Conservation (phyloP, 2,329 filamentous ascomycete species). For the Microascus cirrosus region DNA sequence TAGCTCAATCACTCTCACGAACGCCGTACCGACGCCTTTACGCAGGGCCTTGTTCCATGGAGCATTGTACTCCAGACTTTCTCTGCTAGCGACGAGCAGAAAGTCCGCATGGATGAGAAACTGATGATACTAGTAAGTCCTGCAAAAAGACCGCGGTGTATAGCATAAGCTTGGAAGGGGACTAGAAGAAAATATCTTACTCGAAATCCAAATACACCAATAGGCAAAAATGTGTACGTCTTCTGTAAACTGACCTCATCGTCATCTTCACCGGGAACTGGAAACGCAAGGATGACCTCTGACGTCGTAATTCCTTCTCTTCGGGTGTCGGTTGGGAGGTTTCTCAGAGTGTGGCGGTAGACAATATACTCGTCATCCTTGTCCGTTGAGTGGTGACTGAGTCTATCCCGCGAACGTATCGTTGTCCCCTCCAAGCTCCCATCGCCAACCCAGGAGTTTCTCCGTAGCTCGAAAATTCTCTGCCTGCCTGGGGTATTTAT, state of each 20-base stretch:
- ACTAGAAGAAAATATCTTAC: not conserved
- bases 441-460: too few species aligned
- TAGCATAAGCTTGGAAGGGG: not conserved
- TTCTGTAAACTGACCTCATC: not conserved
- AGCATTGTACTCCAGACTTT: constrained; percentile 9
- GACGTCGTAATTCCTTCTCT: not conserved
- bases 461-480: not conserved
- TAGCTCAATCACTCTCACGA: not conserved
- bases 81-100: constrained; percentile 12
- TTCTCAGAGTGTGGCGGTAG: not conserved
- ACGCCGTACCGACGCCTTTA: constrained; percentile 1
- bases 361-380: not conserved
- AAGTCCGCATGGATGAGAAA: constrained; percentile 17
- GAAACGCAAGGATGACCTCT: not conserved
- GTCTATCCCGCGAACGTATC: not conserved
- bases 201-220: not conserved
- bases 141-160: not conserved
- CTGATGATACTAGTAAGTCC: constrained; percentile 6
- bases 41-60: constrained; percentile 9
- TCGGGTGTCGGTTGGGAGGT: not conserved
- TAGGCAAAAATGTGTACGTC: not conserved
- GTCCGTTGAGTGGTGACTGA: too few species aligned
- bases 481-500: constrained; percentile 5
- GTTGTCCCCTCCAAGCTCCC: not conserved
- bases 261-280: not conserved